These are phyloP conservation scores for Trichoderma sp. DNA, from an alignment of 2,329 filamentous ascomycete species.

Conservation along the genomic window DNA sequence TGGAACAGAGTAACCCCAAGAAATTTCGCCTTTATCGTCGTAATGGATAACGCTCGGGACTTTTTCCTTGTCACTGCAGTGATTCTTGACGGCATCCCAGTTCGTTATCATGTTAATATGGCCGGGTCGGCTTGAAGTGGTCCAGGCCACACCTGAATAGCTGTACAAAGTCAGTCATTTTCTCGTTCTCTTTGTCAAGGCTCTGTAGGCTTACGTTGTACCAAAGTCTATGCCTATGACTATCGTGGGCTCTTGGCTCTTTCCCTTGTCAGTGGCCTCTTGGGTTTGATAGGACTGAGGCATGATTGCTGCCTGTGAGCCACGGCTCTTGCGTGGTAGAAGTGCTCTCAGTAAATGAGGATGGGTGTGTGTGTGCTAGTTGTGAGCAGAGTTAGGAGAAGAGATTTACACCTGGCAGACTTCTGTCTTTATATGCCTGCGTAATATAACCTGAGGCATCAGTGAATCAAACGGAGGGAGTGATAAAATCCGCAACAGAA, in stretches of 20 bases:
- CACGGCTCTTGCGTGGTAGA: not conserved
- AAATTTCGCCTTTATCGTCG: fast-evolving
- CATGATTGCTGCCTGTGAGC: not conserved
- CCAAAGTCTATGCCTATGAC: conserved; percentile 49
- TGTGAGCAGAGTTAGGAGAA: too few species aligned
- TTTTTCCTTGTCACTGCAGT: conserved; percentile 36
- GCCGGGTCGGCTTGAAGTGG: conserved; percentile 30
- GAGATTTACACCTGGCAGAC: too few species aligned
- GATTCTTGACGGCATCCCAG: conserved; percentile 31
- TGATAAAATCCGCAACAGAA: not conserved
- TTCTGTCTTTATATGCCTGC: too few species aligned
- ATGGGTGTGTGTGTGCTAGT: not conserved
- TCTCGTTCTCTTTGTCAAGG: not conserved
- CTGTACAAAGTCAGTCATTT: conserved; percentile 27
- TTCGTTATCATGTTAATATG: conserved; percentile 35
- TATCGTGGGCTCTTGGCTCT: conserved; percentile 23
- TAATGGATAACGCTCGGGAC: conserved; percentile 34
- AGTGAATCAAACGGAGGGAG: not conserved
- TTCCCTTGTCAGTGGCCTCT: fast-evolving
- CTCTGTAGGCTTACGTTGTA: conserved; percentile 40
- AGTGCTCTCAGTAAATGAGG: not conserved
- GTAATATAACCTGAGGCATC: not conserved
- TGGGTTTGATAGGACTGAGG: not conserved
- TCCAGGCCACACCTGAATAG: conserved; percentile 45
- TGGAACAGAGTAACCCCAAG: conserved; percentile 39